Base-by-base conservation (phyloP, 2,329 filamentous ascomycete species). In the Herpomyces periplanetae region DNA sequence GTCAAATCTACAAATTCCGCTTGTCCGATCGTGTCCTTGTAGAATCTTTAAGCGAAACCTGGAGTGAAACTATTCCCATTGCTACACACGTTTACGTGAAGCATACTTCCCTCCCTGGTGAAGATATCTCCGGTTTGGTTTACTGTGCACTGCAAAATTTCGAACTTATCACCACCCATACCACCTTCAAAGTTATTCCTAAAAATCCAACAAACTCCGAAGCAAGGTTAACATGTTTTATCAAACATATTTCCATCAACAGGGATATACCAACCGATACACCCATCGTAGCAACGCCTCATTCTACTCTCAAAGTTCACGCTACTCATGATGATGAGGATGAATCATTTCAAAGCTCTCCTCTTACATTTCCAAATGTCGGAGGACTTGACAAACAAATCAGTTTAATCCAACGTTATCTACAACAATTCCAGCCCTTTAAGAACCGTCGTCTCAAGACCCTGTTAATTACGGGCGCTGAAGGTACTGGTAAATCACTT, bases 401-500 rank as follows among this genome's bases (percentile, higher is more conserved):
- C 19, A 10, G 15, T 20, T 7, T 18, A 19, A 13, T 21, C 40
- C 35, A 27, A 33, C 29, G 29, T 34, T 31, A 28, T 38, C 27
- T 1, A 46, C 50, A 20, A 56, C 55, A 0, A 48, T 80, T 13
- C 46, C 80, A 10, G 44, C 88, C 3, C 60, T 84, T 33, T n/a
- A n/a, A n/a, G n/a, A n/a, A n/a, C n/a, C n/a, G n/a, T n/a, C n/a
- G n/a, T n/a, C n/a, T n/a, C n/a, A n/a, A n/a, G n/a, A n/a, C n/a
- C n/a, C n/a, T n/a, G n/a, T n/a, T n/a, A n/a, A n/a, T n/a, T n/a
- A n/a, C n/a, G n/a, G 75, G 75, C 7, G 59, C 65, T 8, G 53
- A 55, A 25, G 73, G 75, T 5, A 84, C 66, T 0, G 75, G 75
- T 10, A 88, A 88, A 40, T 62, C 56, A 1, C 47, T 63, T 26